Conservation (phyloP, 345 rosid genomes). For the Bruguiera parviflora region DNA sequence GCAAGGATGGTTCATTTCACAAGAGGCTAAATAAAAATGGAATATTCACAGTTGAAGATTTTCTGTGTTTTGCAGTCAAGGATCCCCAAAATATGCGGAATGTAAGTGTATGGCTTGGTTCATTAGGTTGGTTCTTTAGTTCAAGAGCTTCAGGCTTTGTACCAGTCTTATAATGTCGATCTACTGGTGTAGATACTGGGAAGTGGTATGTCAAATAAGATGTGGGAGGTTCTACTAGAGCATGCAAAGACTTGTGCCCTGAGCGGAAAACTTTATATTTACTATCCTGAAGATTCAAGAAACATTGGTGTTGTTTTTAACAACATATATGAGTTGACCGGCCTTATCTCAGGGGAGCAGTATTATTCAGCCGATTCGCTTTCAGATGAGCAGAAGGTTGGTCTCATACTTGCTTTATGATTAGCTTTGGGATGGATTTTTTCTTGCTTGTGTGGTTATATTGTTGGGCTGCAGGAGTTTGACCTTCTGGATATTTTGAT, state of each 20-base stretch:
- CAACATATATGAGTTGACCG: constrained; percentile 76
- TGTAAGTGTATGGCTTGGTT: constrained; percentile 50
- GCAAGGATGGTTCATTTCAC: constrained; percentile 98
- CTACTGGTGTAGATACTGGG: constrained; percentile 69
- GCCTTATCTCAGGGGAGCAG: constrained; percentile 83
- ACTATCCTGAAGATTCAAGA: constrained; percentile 78
- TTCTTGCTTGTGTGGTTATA: too few relatives aligned
- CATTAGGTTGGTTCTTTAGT: constrained; percentile 11
- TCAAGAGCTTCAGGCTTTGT: constrained; percentile 1
- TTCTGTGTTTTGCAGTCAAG: constrained; percentile 65
- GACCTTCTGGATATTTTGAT: too few relatives aligned
- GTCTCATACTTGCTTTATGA: neutral
- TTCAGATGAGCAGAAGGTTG: constrained; percentile 87
- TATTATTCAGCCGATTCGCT: constrained; percentile 82
- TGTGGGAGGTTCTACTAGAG: constrained; percentile 96
- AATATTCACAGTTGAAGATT: constrained; percentile 71
- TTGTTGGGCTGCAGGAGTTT: too few relatives aligned
- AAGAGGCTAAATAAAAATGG: constrained; percentile 54
- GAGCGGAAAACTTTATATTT: constrained; percentile 75
- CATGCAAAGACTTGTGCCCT: constrained; percentile 96
- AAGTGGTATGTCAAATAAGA: constrained; percentile 97
- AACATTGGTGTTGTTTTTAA: constrained; percentile 78
- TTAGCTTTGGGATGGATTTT: too few relatives aligned
- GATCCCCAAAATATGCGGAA: constrained; percentile 68
- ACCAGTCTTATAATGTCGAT: constrained; percentile 25